phyloP scores from a whole-genome alignment of 129 eudicot species.

The Apium graveolens region DNA sequence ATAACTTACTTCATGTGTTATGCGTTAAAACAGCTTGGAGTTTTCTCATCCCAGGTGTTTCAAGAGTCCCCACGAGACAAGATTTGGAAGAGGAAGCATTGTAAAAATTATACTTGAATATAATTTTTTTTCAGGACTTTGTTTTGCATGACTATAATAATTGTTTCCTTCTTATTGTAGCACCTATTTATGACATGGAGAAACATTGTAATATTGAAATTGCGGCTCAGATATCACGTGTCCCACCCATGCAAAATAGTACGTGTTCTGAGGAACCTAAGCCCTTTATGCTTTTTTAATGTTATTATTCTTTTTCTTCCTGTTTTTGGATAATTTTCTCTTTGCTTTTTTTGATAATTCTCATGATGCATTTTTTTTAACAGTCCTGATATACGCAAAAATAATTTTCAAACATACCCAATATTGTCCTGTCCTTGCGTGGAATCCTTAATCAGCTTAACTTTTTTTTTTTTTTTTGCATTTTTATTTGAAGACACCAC shows the following conservation, averaged over 20 bases:
- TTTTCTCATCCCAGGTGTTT: conserved; percentile 95
- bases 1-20: conserved; percentile 14
- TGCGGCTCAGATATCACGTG: conserved; percentile 80
- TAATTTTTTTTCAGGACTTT: background rate
- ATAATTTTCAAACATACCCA: background rate
- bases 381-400: background rate
- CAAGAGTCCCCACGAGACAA: conserved; percentile 95
- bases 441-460: background rate
- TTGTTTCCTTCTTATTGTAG: conserved; percentile 36
- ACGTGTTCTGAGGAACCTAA: conserved; percentile 11
- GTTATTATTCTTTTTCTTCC: background rate
- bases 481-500: background rate
- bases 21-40: conserved; percentile 60
- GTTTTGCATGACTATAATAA: conserved; percentile 9
- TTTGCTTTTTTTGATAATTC: background rate
- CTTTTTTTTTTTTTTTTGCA: background rate
- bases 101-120: conserved; percentile 29
- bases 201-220: conserved; percentile 94
- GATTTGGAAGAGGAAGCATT: conserved; percentile 73
- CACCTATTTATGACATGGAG: conserved; percentile 86
- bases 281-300: background rate
- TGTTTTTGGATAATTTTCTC: background rate
- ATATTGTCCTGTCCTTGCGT: background rate
- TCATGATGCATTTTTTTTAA: background rate
- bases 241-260: conserved; percentile 59